Conservation (phyloP, 345 rosid genomes). For the Ricinus communis region DNA sequence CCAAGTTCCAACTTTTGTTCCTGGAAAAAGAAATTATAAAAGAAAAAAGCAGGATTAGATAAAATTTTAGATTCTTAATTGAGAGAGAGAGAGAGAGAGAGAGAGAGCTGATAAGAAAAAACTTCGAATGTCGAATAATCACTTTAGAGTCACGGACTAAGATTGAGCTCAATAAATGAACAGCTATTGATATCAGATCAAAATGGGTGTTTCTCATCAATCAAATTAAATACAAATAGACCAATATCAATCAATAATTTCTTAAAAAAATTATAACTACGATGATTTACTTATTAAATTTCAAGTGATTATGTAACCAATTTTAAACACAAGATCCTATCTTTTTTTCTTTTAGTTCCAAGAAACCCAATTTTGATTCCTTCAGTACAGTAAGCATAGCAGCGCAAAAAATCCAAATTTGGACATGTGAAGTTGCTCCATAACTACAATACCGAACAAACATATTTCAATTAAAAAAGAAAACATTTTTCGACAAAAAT, state of each 20-base stretch:
- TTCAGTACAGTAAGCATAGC: background rate
- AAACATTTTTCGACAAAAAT: background rate
- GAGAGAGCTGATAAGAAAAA: constrained; percentile 20
- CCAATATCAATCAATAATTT: background rate
- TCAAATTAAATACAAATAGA: background rate
- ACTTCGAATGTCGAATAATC: constrained; percentile 31
- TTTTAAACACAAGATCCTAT: background rate
- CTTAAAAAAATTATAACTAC: background rate
- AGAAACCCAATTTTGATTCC: background rate
- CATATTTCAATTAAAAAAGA: background rate
- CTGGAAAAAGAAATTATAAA: constrained; percentile 22
- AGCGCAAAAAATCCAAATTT: background rate
- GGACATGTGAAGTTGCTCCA: background rate
- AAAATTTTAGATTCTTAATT: background rate
- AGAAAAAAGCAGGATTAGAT: background rate
- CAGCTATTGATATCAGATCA: constrained; percentile 25
- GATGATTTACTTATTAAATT: background rate
- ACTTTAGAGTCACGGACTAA: constrained; percentile 39
- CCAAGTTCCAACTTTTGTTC: constrained; percentile 21
- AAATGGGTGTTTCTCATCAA: constrained; percentile 15
- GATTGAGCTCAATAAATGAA: constrained; percentile 51
- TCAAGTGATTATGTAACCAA: background rate
- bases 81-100: constrained; percentile 23
- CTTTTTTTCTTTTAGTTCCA: background rate
- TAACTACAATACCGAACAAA: background rate